Percentiles rank a stretch among this genome's conserved stretches.
Evolutionary conservation across 2,329 filamentous ascomycete genomes (phyloP).

Genomic region (Pseudogymnoascus sp.): DNA sequence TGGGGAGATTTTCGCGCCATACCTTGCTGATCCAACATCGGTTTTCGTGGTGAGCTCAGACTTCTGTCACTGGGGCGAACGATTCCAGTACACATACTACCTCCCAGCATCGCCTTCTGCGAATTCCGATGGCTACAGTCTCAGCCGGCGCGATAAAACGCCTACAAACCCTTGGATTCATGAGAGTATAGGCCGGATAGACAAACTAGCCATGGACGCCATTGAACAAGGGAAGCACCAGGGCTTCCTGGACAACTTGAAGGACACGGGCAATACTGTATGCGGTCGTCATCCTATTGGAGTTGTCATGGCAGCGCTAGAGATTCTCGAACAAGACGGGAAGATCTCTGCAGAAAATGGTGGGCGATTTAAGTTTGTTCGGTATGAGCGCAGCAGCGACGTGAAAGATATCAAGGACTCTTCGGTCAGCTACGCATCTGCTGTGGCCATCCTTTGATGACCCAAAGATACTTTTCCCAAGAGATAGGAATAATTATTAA

Average conservation of each 20-base stretch:
- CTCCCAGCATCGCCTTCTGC: constrained; percentile 38
- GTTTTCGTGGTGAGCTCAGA: constrained; percentile 89
- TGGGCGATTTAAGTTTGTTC: constrained; percentile 59
- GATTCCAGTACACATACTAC: constrained; percentile 82
- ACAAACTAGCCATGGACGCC: constrained; percentile 75
- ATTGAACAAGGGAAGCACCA: constrained; percentile 70
- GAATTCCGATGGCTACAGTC: constrained; percentile 28
- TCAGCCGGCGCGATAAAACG: constrained; percentile 25
- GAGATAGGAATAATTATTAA: neutral
- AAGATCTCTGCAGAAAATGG: constrained; percentile 31
- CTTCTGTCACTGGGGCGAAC: constrained; percentile 90
- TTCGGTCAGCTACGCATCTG: constrained; percentile 93
- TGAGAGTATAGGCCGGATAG: constrained; percentile 75
- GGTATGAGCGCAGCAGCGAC: constrained; percentile 81
- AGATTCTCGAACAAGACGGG: constrained; percentile 44
- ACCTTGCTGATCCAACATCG: constrained; percentile 66
- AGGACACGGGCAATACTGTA: constrained; percentile 77
- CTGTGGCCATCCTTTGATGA: constrained; percentile 66
- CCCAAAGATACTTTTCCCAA: neutral
- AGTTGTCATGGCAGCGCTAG: constrained; percentile 81
- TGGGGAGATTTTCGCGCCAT: constrained; percentile 67
- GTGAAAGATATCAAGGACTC: constrained; percentile 62
- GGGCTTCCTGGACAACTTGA: constrained; percentile 61
- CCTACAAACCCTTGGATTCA: constrained; percentile 55
- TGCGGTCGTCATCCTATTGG: constrained; percentile 95